A percentile compares a stretch with the other conserved stretches of the same genome.
phyloP scores from a whole-genome alignment of 257 asterid species.

The Salvia hispanica region DNA sequence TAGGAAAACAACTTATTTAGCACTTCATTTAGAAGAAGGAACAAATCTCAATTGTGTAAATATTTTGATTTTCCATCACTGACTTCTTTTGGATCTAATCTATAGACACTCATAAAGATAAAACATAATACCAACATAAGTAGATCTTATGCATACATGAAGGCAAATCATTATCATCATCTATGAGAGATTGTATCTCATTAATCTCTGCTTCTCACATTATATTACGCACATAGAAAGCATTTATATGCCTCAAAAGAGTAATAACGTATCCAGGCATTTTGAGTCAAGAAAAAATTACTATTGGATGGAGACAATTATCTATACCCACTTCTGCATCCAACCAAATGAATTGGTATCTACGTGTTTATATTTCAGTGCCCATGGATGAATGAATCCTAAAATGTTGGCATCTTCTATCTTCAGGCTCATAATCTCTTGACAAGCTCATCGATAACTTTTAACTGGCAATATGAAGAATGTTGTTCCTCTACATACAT shows the following conservation, averaged over 20 bases:
- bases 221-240: neutral
- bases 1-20: neutral
- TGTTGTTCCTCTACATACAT: neutral
- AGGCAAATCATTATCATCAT: neutral
- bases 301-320: neutral
- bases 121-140: neutral
- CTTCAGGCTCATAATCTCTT: conserved; percentile 7
- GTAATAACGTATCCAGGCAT: neutral
- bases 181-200: neutral
- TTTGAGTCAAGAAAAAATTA: conserved; percentile 2
- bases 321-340: too few relatives aligned
- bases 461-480: neutral
- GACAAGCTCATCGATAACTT: neutral
- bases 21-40: neutral
- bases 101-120: neutral
- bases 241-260: neutral
- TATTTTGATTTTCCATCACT: neutral
- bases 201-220: neutral
- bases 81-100: neutral
- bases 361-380: neutral
- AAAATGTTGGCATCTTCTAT: neutral
- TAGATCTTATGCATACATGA: neutral
- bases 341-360: neutral
- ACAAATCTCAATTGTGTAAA: neutral
- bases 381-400: conserved; percentile 9